These are phyloP conservation scores for Butyriboletus loyo DNA, from an alignment of 768 basidiomycete species.

Conservation along the genomic window DNA sequence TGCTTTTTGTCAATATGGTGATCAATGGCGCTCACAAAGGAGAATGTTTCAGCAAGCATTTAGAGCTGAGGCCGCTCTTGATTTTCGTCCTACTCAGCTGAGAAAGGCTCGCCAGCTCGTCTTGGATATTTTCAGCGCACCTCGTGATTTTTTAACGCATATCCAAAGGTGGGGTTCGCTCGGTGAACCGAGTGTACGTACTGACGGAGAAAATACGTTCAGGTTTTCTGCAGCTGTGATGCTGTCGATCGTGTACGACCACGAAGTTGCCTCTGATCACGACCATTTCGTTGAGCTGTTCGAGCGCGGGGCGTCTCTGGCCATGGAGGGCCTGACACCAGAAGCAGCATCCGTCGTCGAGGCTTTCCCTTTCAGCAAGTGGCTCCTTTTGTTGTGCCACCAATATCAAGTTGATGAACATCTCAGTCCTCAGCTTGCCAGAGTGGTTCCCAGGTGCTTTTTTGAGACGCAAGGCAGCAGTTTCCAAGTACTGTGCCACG, in stretches of 20 bases:
- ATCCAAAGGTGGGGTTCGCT: slow-evolving; percentile 7
- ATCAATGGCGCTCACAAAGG: slow-evolving; percentile 24
- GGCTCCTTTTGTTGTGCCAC: not conserved
- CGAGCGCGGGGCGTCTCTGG: slow-evolving; percentile 28
- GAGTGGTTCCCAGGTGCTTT: slow-evolving; percentile 22
- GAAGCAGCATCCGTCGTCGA: slow-evolving; percentile 14
- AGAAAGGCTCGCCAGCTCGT: slow-evolving; percentile 17
- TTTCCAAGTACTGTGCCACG: slow-evolving; percentile 2
- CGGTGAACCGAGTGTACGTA: no score
- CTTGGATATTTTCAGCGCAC: slow-evolving; percentile 7
- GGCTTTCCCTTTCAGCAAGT: slow-evolving; percentile 24
- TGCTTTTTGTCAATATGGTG: slow-evolving; percentile 16
- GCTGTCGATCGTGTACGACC: slow-evolving; percentile 41
- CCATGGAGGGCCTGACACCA: slow-evolving; percentile 14
- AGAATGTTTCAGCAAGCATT: slow-evolving; percentile 25
- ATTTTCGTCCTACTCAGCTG: slow-evolving; percentile 17
- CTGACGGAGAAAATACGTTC: not conserved
- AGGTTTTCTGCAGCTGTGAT: slow-evolving; percentile 37
- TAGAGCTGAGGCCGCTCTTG: slow-evolving; percentile 10
- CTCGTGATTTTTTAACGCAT: slow-evolving; percentile 3
- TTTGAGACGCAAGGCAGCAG: slow-evolving; percentile 26
- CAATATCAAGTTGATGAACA: not conserved
- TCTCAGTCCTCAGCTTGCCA: slow-evolving; percentile 22
- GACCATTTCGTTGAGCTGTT: slow-evolving; percentile 39
- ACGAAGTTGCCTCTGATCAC: slow-evolving; percentile 31